These are phyloP conservation scores for Fragaria ananassa DNA, from an alignment of 306 rosid genomes.

Conservation along the genomic window DNA sequence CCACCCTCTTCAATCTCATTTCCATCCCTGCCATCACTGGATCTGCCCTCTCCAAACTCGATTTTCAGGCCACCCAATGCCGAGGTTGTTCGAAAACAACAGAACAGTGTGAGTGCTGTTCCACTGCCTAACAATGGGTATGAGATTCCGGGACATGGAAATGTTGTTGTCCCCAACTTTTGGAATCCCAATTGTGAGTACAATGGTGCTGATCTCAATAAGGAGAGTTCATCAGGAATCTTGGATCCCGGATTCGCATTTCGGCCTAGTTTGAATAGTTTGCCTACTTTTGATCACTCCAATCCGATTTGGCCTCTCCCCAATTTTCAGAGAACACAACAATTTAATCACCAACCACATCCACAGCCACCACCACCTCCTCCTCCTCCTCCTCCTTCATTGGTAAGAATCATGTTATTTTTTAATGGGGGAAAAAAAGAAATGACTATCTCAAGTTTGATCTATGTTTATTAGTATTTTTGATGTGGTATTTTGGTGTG, in stretches of 20 bases:
- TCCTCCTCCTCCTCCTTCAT: slow-evolving; percentile 25
- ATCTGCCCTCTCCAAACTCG: slow-evolving; percentile 32
- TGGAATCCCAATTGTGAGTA: slow-evolving; percentile 36
- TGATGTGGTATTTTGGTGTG: slow-evolving; percentile 17
- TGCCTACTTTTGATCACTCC: slow-evolving; percentile 38
- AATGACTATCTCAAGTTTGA: not conserved
- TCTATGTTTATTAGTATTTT: not conserved
- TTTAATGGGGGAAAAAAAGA: not conserved
- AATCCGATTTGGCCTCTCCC: slow-evolving; percentile 38
- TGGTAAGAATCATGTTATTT: slow-evolving; percentile 34
- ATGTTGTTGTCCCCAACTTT: slow-evolving; percentile 28
- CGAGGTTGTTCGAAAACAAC: slow-evolving; percentile 20
- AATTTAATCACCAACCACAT: slow-evolving; percentile 30
- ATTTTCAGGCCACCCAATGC: slow-evolving; percentile 33
- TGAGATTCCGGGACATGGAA: slow-evolving; percentile 37
- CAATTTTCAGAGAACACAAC: slow-evolving; percentile 44
- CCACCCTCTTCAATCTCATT: slow-evolving; percentile 36
- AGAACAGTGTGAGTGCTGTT: slow-evolving; percentile 13
- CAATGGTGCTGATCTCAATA: slow-evolving; percentile 31
- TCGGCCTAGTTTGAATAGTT: slow-evolving; percentile 30
- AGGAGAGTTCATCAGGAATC: slow-evolving; percentile 23
- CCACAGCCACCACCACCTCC: not conserved
- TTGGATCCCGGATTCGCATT: slow-evolving; percentile 44
- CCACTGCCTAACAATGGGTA: slow-evolving; percentile 36
- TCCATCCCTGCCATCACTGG: slow-evolving; percentile 31